Conservation (phyloP, 805 yeast genomes). For the Starmerella tilneyi region DNA sequence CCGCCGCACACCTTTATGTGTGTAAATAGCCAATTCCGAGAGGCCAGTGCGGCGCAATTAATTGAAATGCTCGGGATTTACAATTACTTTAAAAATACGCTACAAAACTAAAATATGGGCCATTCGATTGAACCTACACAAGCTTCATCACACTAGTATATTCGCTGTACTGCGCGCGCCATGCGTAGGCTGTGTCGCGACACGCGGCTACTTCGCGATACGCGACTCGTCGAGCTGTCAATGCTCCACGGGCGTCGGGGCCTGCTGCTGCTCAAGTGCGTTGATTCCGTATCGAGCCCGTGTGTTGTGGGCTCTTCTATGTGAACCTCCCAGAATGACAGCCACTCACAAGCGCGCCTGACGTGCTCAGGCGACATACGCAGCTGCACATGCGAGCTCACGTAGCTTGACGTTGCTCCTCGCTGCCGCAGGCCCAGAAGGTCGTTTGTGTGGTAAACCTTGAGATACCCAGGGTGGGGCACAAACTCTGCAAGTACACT, state of each 20-base stretch:
- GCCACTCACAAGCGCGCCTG: slow-evolving; percentile 13
- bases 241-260: slow-evolving; percentile 1
- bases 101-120: too few relatives aligned
- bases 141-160: too few relatives aligned
- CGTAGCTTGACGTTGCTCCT: background rate
- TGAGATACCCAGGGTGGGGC: slow-evolving; percentile 1
- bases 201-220: background rate
- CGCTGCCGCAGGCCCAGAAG: slow-evolving; percentile 8
- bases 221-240: background rate
- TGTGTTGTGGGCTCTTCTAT: slow-evolving; percentile 5
- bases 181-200: background rate
- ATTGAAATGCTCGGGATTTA: too few relatives aligned
- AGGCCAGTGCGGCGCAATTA: too few relatives aligned
- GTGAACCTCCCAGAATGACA: background rate
- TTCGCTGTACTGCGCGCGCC: background rate
- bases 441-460: background rate
- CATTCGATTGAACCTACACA: too few relatives aligned
- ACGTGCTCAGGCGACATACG: slow-evolving; percentile 9
- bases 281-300: background rate
- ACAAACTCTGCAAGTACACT: slow-evolving; percentile 5
- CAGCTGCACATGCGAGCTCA: slow-evolving; percentile 6
- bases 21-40: too few relatives aligned
- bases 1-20: too few relatives aligned
- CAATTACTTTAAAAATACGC: too few relatives aligned
- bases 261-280: background rate